phyloP scores from a whole-genome alignment of 495 filamentous ascomycete species.

The Xylaria bambusicola region DNA sequence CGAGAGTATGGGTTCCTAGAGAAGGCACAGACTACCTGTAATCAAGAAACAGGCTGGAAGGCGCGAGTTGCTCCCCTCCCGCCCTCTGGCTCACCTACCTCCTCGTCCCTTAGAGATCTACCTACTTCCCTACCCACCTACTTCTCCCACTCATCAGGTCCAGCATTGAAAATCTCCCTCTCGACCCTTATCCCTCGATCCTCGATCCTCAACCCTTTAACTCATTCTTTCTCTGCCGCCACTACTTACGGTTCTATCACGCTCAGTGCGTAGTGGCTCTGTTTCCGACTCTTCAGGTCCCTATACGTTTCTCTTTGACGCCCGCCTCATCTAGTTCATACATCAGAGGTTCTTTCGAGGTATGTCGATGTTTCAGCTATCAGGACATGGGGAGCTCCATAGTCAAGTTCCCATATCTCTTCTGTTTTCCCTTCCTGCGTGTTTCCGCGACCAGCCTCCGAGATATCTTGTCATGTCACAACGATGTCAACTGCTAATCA shows the following conservation, averaged over 20 bases:
- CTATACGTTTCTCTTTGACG: not conserved
- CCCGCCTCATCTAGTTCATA: not conserved
- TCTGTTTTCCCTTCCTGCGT: no score
- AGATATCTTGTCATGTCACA: not conserved
- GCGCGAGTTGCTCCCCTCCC: not conserved
- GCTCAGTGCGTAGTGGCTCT: slow-evolving; percentile 3
- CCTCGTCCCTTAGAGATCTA: no score
- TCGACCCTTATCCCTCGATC: no score
- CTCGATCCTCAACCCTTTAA: not conserved
- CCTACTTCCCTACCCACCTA: not conserved
- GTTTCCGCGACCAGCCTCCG: not conserved
- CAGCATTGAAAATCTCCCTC: not conserved
- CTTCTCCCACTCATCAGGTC: slow-evolving; percentile 1
- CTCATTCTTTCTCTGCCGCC: slow-evolving; percentile 3
- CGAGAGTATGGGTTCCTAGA: no score
- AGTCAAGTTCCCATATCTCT: no score
- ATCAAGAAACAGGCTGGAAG: no score
- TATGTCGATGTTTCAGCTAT: not conserved
- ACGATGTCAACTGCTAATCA: not conserved
- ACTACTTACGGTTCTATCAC: not conserved
- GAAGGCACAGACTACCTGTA: no score
- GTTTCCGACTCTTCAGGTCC: slow-evolving; percentile 3
- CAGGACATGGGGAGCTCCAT: no score
- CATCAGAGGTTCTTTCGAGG: slow-evolving; percentile 6
- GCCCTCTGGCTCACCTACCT: no score